A percentile compares a stretch with the other conserved stretches of the same genome.
These are phyloP conservation scores for Saccharomycopsis javanensis DNA, from an alignment of 805 yeast genomes.

Conservation along the genomic window DNA sequence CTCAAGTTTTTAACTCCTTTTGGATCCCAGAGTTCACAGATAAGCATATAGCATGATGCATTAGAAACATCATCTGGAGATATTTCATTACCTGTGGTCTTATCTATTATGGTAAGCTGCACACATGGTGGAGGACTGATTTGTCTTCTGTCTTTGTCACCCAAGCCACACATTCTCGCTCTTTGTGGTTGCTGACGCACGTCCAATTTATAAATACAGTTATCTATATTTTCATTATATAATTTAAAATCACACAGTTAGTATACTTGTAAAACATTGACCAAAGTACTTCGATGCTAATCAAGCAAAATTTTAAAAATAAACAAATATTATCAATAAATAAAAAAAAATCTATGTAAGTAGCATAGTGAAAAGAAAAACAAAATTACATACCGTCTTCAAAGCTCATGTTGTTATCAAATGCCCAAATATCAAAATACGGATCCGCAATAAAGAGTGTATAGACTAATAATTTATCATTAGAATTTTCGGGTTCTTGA, in stretches of 20 bases:
- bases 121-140: slow-evolving; percentile 29
- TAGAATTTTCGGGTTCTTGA: too few species aligned
- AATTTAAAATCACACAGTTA: too few species aligned
- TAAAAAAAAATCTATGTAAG: not conserved
- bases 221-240: slow-evolving; percentile 12
- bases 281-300: too few species aligned
- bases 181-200: slow-evolving; percentile 36
- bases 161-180: slow-evolving; percentile 39
- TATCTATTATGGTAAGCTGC: slow-evolving; percentile 20
- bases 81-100: slow-evolving; percentile 22
- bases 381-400: slow-evolving; percentile 1
- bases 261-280: too few species aligned
- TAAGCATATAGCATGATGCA: slow-evolving; percentile 27
- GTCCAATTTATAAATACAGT: slow-evolving; percentile 22
- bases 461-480: too few species aligned
- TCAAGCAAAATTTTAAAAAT: too few species aligned
- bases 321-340: not conserved
- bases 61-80: slow-evolving; percentile 26
- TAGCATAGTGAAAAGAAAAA: not conserved
- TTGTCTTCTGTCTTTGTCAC: slow-evolving; percentile 31
- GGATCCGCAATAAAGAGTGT: not conserved
- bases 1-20: slow-evolving; percentile 24
- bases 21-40: slow-evolving; percentile 33
- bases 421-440: not conserved
- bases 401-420: not conserved